Base-by-base conservation (phyloP, 305 asterid species). In the Plantago lanceolata region DNA sequence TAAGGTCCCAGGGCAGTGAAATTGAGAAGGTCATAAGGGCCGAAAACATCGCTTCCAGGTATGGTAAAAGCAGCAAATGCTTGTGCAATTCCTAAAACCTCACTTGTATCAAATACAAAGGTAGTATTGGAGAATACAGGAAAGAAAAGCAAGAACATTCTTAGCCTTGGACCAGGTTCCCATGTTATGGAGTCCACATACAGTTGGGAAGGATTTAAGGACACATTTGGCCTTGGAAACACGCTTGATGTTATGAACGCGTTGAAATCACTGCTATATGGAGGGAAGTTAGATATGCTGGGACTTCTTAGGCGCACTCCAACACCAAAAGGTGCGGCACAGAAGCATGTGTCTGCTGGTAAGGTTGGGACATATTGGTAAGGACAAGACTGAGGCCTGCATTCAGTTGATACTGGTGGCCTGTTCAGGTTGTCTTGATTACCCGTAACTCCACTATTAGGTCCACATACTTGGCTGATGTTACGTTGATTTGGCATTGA, bases 241-340 rank as follows among this genome's bases (percentile, higher is more conserved):
- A 76, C 63, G 56, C 49, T 64, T 61, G 37, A 5, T 45, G 78
- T 69, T 48, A 81, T 69, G 68, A 18, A 78, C 9, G 0, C 3
- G 11, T 63, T 15, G 57, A 73, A 81, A 0, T 19, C 33, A 16
- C 63, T 59, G 5, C 48, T 59, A 40, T 73, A 81, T n/a, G 82
- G 84, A 61, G 29, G 70, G 65, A 78, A 81, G 15, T 58, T 24
- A 21, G 75, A 73, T 45, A 81, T 68, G 70, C 86, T 78, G 4
- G 84, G 86, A 67, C 86, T 81, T 69, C 86, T 71, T 21, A 81
- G 77, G n/a, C 77, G 63, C 9, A 81, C 3, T 47, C 70, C 84
- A 28, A 81, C 68, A 12, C 82, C 84, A 47, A 81, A 81, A 48
- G 86, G 86, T 21, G 80, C 84, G 0, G 84, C 84, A 67, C 84